Evolutionary conservation across 2,329 filamentous ascomycete genomes (phyloP), one percentile per base, ranked within the genome.

Genomic region (Chaetomium strumarium): DNA sequence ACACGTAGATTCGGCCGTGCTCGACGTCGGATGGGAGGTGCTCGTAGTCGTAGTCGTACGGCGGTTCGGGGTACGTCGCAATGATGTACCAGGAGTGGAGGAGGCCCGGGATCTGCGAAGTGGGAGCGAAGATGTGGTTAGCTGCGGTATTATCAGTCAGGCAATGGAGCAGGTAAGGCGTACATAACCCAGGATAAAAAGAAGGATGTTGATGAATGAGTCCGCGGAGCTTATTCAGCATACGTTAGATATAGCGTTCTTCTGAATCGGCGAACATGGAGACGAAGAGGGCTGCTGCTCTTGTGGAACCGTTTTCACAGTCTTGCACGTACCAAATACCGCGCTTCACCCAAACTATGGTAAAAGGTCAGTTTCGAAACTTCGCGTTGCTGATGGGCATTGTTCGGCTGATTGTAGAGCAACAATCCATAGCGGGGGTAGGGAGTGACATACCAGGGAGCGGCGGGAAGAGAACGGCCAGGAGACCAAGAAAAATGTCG

Each of bases 31-130:
- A 80, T 5, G 79, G 71, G 38, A 87, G 68, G 46, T 39, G 36
- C n/a, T 53, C 33, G 75, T 72, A 57, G 61, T 88, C 81, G 71
- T 93, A 90, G 58, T 86, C 81, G 68, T 79, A 80, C 53, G 84
- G 77, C 38, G 79, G 61, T 56, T 96, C 92, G 53, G 93, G 93
- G 69, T 86, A 88, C 67, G 88, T 86, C 64, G 88, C 81, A 71
- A 99, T 96, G 71, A 97, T 95, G 78, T 97, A 99, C 92, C 93
- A 97, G 58, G 91, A 83, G 74, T 99, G 93, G 2, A 99, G 75
- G 46, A 97, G 85, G 56, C 92, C 92, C 17, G 92, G 92, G 55
- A 97, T 71, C 74, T 78, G 60, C n/a, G 17, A n/a, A 8, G 7
- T 38, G 17, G 24, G n/a, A 2, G 44, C 40, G 11, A 19, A 11